phyloP scores from a whole-genome alignment of 257 asterid genomes.

The Solanum tacnaense region DNA sequence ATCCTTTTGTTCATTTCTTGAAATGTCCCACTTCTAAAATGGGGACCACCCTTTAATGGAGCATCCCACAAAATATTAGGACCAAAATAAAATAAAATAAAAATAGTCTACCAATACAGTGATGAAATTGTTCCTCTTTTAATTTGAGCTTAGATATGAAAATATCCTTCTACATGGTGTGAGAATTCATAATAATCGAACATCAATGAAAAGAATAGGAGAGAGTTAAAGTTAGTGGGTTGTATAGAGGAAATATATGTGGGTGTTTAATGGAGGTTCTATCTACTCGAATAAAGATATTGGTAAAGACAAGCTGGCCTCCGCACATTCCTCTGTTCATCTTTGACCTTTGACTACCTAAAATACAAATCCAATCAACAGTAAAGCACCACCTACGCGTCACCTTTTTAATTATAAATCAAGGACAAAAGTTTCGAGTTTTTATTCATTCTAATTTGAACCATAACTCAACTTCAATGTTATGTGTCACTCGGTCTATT shows the following conservation, averaged over 20 bases:
- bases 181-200: background rate
- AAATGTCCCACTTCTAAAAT: background rate
- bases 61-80: background rate
- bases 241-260: background rate
- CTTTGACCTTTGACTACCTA: slow-evolving; percentile 60
- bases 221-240: background rate
- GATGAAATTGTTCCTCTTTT: too few relatives aligned
- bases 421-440: background rate
- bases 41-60: background rate
- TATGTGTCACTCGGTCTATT: too few relatives aligned
- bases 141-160: too few relatives aligned
- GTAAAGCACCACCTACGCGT: background rate
- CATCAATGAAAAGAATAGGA: background rate
- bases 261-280: background rate
- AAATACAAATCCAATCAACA: background rate
- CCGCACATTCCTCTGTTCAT: slow-evolving; percentile 49
- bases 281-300: slow-evolving; percentile 1
- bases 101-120: too few relatives aligned
- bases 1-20: slow-evolving; percentile 4
- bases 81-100: background rate
- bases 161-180: too few relatives aligned
- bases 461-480: background rate
- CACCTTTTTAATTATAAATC: background rate
- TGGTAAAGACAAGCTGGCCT: slow-evolving; percentile 30
- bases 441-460: background rate